Base-by-base conservation (phyloP, 2,329 filamentous ascomycete genomes). In the Tolypocladium tundrense region DNA sequence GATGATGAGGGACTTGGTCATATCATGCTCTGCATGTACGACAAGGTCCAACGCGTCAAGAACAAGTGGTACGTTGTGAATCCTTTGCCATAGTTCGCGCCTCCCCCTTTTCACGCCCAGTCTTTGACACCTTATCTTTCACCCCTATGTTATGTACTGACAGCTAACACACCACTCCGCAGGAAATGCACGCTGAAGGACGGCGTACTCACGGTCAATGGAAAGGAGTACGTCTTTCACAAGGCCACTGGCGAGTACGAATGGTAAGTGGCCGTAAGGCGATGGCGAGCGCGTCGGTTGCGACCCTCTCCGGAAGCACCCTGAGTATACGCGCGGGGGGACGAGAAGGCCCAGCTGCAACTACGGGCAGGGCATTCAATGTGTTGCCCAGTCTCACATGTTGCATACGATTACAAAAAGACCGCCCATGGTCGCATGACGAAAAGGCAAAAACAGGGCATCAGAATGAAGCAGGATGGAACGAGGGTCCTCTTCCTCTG, bases 181-280 rank as follows among this genome's bases (percentile, higher is more conserved):
- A 87, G 88, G 88, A 99, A 99, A 88, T 99, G 94, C 75, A 92
- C 91, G 1, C 85, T 99, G 62, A 97, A 97, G 77, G 94, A 99
- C 68, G 94, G 94, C 24, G 90, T 99, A 21, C 80, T 99, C 64
- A 96, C 90, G 51, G 91, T 96, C 42, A 92, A 93, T 64, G 90
- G 91, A 65, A 96, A 90, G 75, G 94, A 99, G 73, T 96, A 96
- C 69, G 89, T 99, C 63, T 99, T 99, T 77, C 91, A 96, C 79
- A 97, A 97, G 76, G 94, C 92, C 31, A 91, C 88, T 52, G 94
- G 94, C 67, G 94, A 97, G 75, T 97, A 97, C 66, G 94, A 99
- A 74, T 99, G 94, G 94, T 99, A 83, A 75, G 33, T 52, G 48
- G 27, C 16, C 16, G 16, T 19, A 19, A 14, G 16, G 19, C 45